Conservation (phyloP, 208 protist species). For the Leishmania martiniquensis region DNA sequence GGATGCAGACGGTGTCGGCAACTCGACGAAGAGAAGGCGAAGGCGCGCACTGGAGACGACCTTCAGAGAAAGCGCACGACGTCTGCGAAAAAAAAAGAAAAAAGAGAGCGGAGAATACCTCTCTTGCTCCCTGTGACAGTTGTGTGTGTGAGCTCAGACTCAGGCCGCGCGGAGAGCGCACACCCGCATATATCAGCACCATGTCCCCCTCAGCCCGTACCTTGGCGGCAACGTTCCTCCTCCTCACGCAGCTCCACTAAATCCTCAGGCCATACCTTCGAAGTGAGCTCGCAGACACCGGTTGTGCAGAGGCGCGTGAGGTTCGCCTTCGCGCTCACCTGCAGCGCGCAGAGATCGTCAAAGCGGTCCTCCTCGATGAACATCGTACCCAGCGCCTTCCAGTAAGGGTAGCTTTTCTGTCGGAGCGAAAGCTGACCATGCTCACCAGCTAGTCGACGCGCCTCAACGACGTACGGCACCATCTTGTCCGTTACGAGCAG, state of each 20-base stretch:
- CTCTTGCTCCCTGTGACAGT: neutral
- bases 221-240: constrained; percentile 26
- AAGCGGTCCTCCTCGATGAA: constrained; percentile 46
- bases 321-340: constrained; percentile 28
- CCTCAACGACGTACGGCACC: constrained; percentile 51
- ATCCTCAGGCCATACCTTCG: constrained; percentile 57
- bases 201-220: neutral
- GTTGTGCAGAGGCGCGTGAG: constrained; percentile 28
- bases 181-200: neutral
- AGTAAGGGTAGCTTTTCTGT: constrained; percentile 52
- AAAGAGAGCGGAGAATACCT: neutral
- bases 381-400: constrained; percentile 46
- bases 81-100: neutral
- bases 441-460: constrained; percentile 29
- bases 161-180: neutral
- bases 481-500: constrained; percentile 59
- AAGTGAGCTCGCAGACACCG: constrained; percentile 28
- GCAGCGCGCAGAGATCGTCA: constrained; percentile 54
- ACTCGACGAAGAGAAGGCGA: neutral
- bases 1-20: neutral
- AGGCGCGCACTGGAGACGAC: neutral
- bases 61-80: neutral
- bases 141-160: neutral
- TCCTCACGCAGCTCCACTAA: constrained; percentile 40
- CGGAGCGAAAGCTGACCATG: constrained; percentile 4